Evolutionary conservation across 257 asterid genomes (phyloP).

Genomic region (Nicotiana attenuata): DNA sequence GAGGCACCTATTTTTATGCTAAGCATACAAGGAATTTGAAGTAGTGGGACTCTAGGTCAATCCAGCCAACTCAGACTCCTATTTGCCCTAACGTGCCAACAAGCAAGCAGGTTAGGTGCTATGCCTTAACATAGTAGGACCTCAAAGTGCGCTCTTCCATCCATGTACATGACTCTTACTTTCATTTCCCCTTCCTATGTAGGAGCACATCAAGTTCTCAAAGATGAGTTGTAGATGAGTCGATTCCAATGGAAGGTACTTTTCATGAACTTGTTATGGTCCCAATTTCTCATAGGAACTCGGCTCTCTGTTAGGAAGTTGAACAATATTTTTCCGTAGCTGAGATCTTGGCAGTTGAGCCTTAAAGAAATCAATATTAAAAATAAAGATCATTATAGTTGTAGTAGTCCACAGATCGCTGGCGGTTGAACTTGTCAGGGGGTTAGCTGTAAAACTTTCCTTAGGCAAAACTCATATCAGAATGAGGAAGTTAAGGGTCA

Average conservation of each 20-base stretch:
- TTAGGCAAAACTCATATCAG: not conserved
- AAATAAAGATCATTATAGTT: not conserved
- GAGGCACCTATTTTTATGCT: not conserved
- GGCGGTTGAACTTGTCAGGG: not conserved
- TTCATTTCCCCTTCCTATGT: not conserved
- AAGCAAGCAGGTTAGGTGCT: not conserved
- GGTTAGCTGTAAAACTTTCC: not conserved
- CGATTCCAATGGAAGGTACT: not conserved
- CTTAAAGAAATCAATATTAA: not conserved
- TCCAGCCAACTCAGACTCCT: not conserved
- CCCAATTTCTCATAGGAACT: not conserved
- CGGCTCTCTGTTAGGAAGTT: not conserved
- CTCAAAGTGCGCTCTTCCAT: too few relatives aligned
- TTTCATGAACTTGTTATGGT: not conserved
- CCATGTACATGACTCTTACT: not conserved
- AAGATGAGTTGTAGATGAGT: not conserved
- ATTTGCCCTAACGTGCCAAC: not conserved
- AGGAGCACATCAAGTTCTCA: not conserved
- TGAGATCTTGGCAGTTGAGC: not conserved
- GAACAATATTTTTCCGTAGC: not conserved
- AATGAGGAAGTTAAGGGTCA: not conserved
- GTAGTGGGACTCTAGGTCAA: not conserved
- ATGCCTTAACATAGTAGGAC: not conserved
- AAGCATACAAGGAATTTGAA: not conserved
- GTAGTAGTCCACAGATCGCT: not conserved